These are phyloP conservation scores for Umbelopsis ramanniana DNA, from an alignment of 192 early-diverging fungal genomes.

Conservation along the genomic window DNA sequence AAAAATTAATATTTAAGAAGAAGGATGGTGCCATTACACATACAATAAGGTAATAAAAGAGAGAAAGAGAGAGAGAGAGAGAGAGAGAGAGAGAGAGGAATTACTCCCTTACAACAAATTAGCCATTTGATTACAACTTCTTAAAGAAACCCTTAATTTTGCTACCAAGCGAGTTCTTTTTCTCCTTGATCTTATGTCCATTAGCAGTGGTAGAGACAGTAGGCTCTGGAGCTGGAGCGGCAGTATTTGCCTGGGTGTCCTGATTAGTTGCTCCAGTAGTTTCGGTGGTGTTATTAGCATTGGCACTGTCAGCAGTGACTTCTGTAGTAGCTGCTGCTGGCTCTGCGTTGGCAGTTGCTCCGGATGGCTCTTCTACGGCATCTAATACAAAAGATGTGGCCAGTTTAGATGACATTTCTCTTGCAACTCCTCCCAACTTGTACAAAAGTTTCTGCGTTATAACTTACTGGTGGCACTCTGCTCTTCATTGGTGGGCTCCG, in stretches of 20 bases:
- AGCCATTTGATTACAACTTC: slow-evolving; percentile 8
- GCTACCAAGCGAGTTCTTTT: slow-evolving; percentile 7
- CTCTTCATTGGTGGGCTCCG: slow-evolving; percentile 1
- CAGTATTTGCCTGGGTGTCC: not conserved
- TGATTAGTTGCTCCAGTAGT: not conserved
- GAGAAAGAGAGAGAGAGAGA: no score
- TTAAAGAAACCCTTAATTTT: slow-evolving; percentile 19
- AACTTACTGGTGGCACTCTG: slow-evolving; percentile 1
- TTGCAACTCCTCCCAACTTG: not conserved
- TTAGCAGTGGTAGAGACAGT: not conserved
- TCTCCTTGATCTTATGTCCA: slow-evolving; percentile 12
- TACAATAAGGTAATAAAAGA: no score
- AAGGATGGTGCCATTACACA: no score
- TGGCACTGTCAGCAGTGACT: not conserved
- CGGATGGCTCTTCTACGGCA: slow-evolving; percentile 3
- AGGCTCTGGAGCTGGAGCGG: not conserved
- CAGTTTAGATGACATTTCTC: not conserved
- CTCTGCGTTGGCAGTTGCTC: not conserved
- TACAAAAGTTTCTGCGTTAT: not conserved
- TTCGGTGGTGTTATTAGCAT: not conserved
- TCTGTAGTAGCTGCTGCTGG: slow-evolving; percentile 7
- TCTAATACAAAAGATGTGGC: not conserved
- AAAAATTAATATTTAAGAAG: no score
- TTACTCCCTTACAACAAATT: no score
- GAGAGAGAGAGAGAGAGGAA: no score